phyloP scores from a whole-genome alignment of 768 basidiomycete species.

The Boletus edulis region DNA sequence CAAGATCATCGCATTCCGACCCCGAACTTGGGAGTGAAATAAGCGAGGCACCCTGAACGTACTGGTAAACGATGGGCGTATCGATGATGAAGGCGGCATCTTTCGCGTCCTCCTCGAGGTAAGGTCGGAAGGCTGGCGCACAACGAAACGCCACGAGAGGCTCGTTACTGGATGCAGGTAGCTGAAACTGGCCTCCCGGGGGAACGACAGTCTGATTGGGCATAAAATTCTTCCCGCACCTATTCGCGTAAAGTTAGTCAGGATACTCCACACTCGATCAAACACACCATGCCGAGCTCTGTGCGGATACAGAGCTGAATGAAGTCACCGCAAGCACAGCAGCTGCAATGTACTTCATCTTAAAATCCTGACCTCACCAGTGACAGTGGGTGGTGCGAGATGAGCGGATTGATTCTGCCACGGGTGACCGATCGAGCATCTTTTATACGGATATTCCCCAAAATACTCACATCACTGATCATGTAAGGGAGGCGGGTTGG shows the following conservation, averaged over 20 bases:
- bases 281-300: constrained; percentile 23
- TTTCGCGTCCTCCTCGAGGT: constrained; percentile 40
- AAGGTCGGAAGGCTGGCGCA: constrained; percentile 45
- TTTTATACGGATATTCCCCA: constrained; percentile 7
- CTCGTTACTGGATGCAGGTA: constrained; percentile 31
- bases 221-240: constrained; percentile 54
- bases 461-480: no score
- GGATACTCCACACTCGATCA: neutral
- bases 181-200: constrained; percentile 45
- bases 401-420: neutral
- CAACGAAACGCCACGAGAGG: constrained; percentile 48
- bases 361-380: constrained; percentile 1
- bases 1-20: neutral
- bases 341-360: constrained; percentile 18
- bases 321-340: constrained; percentile 10
- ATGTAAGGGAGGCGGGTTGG: no score
- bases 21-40: constrained; percentile 21
- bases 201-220: constrained; percentile 38
- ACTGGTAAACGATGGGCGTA: constrained; percentile 34
- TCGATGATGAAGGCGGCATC: constrained; percentile 35
- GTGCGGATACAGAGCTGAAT: constrained; percentile 15
- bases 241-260: constrained; percentile 10
- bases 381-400: no score
- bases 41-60: constrained; percentile 34
- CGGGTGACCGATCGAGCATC: no score